Base-by-base conservation (phyloP, 75 land plant genomes). In the Isoetes taiwanensis region DNA sequence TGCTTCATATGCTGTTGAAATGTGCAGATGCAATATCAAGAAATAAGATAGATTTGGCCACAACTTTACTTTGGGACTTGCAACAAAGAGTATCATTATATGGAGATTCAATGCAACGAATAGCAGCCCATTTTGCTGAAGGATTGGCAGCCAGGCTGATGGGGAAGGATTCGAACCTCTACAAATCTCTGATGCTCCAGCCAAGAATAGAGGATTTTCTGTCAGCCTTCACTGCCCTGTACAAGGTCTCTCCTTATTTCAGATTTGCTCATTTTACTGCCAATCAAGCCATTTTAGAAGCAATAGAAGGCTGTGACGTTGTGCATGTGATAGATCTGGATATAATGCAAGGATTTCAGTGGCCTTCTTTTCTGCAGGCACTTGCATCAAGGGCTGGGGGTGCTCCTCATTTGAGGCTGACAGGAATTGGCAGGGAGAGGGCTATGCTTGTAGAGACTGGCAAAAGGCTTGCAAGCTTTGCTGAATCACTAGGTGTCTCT, bases 91-190 rank as follows among this genome's bases (percentile, higher is more conserved):
- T 69, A 19, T 59, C 65, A 12, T 72, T 70, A 1, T 38, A 63
- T 3, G 83, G 83, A 24, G 79, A 80, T 57, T 72, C 83, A 29
- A 80, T 80, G 70, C 83, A 80, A 12, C 29, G 83, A 27, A 76
- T 80, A 0, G 83, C 79, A 8, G 61, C 83, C 21, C 72, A 68
- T 53, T 80, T 80, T 67, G 69, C 79, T 8, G 79, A 80, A 29
- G 83, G 73, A 50, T 57, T 79, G 12, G 43, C 50, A 28, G 75
- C 69, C 1, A 52, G 78, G 2, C 70, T 76, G 0, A 1, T 28
- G 20, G 24, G 35, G 34, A 20, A 41, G 34, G 16, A 57, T 66
- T 3, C 67, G 63, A 1, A 63, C 71, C 35, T 71, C 54, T 32
- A 28, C 17, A 3, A 55, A n/a, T n/a, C n/a, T n/a, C n/a, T n/a